These are phyloP conservation scores for Vaccinium corymbosum DNA, from an alignment of 148 eudicot species.

Conservation along the genomic window DNA sequence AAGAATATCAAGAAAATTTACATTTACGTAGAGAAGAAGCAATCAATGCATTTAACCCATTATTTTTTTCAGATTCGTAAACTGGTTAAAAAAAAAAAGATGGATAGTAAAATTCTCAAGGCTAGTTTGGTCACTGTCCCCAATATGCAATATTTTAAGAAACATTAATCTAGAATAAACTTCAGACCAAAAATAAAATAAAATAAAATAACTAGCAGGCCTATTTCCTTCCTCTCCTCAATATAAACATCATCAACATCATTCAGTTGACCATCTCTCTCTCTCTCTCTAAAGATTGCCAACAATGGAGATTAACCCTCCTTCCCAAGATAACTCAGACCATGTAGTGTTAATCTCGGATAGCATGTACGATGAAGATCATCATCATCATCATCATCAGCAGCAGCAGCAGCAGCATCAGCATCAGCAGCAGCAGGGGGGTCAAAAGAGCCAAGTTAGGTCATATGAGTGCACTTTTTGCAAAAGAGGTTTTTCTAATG, in stretches of 20 bases:
- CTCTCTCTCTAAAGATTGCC: background rate
- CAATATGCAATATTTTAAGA: background rate
- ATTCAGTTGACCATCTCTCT: background rate
- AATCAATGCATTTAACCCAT: too few species aligned
- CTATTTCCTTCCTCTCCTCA: background rate
- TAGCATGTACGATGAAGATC: background rate
- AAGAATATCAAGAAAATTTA: too few species aligned
- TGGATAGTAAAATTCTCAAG: too few species aligned
- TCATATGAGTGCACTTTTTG: conserved; percentile 18
- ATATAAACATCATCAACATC: background rate
- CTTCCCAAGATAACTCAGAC: conserved; percentile 11
- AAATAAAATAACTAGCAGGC: background rate
- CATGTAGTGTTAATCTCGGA: background rate
- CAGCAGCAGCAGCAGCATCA: too few species aligned
- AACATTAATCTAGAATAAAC: background rate
- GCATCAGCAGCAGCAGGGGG: background rate
- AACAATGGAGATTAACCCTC: background rate
- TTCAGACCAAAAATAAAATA: background rate
- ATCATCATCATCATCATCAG: background rate
- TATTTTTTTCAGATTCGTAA: too few species aligned
- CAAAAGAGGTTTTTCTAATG: conserved; percentile 25
- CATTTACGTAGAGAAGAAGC: too few species aligned
- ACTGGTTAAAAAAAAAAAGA: too few species aligned
- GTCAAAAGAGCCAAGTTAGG: background rate
- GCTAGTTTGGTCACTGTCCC: too few species aligned